Base-by-base conservation (phyloP, 352 stramenopile genomes). In the Phytophthora palmivora region DNA sequence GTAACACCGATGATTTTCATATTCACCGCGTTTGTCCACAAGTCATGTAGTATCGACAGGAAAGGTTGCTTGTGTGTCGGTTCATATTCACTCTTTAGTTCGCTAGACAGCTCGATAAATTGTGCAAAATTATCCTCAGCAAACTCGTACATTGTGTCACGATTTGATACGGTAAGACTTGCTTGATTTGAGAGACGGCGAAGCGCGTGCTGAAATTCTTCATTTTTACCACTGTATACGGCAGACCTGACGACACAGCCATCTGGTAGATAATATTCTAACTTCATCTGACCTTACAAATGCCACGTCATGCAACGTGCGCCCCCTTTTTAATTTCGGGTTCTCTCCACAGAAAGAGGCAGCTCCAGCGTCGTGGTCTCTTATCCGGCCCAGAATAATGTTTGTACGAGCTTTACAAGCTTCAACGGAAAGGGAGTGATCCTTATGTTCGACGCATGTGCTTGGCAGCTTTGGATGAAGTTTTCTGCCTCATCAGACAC, bases 281-380 rank as follows among this genome's bases (percentile, higher is more conserved):
- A 43, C 11, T 33, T 53, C n/a, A 11, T 39, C 39, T 42, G 6
- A 6, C 28, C 39, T 19, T 21, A 22, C 26, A 16, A 14, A 10
- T 12, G 38, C 30, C 19, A 22, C 15, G 38, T 73, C 28, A 4
- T 16, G 16, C 6, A 50, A 10, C 2, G 43, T 39, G 8, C 44
- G 44, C 30, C 41, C 44, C 19, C 41, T 52, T 52, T 42, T n/a
- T n/a, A 58, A 11, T 15, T 42, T 6, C n/a, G 12, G 12, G 36
- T 22, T 42, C 14, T 14, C 16, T 38, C 22, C n/a, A 15, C 7
- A 2, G 26, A 16, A 28, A 28, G 24, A 28, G 24, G 6, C 24
- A 28, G 38, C 11, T 11, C 38, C 26, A 5, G 38, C 16, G n/a
- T 44, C 38, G 8, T 15, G 18, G 22, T 22, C 6, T 26, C 15